phyloP scores from a whole-genome alignment of 306 rosid species.

The Castanospermum australe region DNA sequence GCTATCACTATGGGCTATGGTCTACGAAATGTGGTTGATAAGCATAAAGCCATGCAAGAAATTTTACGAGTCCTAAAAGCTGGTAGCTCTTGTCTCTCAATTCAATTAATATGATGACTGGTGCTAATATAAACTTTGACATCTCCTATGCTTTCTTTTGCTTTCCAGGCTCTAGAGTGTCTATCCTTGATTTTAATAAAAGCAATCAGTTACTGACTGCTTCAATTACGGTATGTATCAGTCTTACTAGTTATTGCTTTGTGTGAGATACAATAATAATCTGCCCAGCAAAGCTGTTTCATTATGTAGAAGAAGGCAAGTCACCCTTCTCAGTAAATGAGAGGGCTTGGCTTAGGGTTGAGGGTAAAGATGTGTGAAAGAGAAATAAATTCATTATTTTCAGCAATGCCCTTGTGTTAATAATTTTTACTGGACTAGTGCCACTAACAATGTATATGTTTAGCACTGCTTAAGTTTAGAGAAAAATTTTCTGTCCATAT shows the following conservation, averaged over 20 bases:
- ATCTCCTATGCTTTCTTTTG: slow-evolving; percentile 10
- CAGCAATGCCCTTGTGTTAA: neutral
- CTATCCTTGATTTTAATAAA: slow-evolving; percentile 87
- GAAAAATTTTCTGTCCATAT: neutral
- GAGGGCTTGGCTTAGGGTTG: neutral
- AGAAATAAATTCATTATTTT: neutral
- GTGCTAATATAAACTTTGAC: slow-evolving; percentile 6
- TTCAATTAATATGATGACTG: neutral
- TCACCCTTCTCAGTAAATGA: neutral
- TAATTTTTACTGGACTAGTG: neutral
- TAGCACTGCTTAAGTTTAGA: neutral
- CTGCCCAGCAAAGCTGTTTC: neutral
- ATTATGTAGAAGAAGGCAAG: neutral
- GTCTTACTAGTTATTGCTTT: neutral
- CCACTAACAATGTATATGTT: neutral
- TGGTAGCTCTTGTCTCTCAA: slow-evolving; percentile 43
- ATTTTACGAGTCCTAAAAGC: slow-evolving; percentile 69
- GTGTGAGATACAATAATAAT: neutral
- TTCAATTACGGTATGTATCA: slow-evolving; percentile 54
- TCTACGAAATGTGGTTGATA: slow-evolving; percentile 80
- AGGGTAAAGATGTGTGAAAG: neutral
- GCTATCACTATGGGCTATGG: slow-evolving; percentile 93
- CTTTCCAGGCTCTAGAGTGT: slow-evolving; percentile 64
- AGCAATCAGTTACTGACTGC: slow-evolving; percentile 50
- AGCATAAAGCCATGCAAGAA: slow-evolving; percentile 68